A percentile compares a stretch with the other conserved stretches of the same genome.
phyloP scores from a whole-genome alignment of 106 monocot species.

The Ottelia alismoides region DNA sequence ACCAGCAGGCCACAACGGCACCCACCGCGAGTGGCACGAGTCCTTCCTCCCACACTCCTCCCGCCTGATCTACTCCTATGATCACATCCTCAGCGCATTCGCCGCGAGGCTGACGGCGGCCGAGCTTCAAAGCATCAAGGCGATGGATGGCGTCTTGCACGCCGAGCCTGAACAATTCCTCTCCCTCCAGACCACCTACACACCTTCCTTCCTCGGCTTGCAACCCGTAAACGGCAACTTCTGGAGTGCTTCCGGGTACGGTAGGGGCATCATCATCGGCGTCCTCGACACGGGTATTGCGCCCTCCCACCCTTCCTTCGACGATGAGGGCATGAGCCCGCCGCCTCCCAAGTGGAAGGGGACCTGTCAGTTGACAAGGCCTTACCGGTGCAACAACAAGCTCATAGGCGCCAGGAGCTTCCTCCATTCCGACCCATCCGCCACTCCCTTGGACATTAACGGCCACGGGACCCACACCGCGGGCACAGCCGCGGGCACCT shows the following conservation, averaged over 20 bases:
- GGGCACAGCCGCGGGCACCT: constrained; percentile 3
- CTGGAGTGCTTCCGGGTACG: neutral
- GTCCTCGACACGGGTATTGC: constrained; percentile 5
- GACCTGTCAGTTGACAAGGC: neutral
- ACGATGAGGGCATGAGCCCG: constrained; percentile 1
- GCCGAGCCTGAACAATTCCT: too few species aligned
- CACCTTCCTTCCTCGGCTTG: too few species aligned
- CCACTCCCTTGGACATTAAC: neutral
- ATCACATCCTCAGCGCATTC: too few species aligned
- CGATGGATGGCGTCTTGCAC: too few species aligned
- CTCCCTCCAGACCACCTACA: too few species aligned
- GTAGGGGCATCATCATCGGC: constrained; percentile 7
- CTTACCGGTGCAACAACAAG: constrained; percentile 4
- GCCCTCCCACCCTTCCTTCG: constrained; percentile 6
- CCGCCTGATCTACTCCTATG: too few species aligned
- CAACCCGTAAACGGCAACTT: neutral
- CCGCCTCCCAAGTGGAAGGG: constrained; percentile 5
- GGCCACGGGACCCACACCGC: constrained; percentile 18
- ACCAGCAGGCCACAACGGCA: too few species aligned
- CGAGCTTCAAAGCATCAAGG: too few species aligned
- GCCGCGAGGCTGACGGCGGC: too few species aligned
- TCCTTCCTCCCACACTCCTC: too few species aligned
- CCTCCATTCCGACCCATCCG: neutral
- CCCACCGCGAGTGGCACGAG: too few species aligned
- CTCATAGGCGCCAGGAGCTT: neutral